Evolutionary conservation across 345 rosid species (phyloP).

Genomic region (Eucalyptus caleyi): DNA sequence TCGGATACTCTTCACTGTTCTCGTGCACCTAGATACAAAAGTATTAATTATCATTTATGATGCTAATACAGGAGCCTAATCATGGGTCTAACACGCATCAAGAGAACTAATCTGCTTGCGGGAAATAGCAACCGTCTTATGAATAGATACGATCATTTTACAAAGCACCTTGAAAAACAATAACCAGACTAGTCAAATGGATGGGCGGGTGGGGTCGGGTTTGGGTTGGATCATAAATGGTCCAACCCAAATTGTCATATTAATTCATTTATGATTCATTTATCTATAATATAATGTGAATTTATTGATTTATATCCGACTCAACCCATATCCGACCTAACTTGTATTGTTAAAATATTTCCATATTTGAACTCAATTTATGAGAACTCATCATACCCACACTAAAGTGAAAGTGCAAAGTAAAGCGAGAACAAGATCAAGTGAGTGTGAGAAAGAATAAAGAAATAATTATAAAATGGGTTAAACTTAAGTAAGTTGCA

Average conservation of each 20-base stretch:
- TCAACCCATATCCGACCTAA: too few species aligned
- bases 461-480: background rate
- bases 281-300: too few species aligned
- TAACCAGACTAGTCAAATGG: background rate
- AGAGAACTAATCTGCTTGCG: background rate
- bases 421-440: too few species aligned
- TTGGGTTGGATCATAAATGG: too few species aligned
- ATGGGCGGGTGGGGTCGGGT: fast-evolving
- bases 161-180: background rate
- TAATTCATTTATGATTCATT: fast-evolving
- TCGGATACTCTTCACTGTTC: background rate
- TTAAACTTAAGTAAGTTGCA: too few species aligned
- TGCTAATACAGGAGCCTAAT: background rate
- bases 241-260: fast-evolving
- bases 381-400: too few species aligned
- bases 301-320: fast-evolving
- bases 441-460: too few species aligned
- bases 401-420: fast-evolving
- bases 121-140: fast-evolving
- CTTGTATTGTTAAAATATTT: too few species aligned
- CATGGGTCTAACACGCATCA: background rate
- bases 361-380: too few species aligned
- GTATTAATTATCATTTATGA: background rate
- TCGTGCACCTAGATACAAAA: background rate
- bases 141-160: background rate